Evolutionary conservation across 192 early-diverging fungal species (phyloP).

Genomic region (Linnemannia elongata): DNA sequence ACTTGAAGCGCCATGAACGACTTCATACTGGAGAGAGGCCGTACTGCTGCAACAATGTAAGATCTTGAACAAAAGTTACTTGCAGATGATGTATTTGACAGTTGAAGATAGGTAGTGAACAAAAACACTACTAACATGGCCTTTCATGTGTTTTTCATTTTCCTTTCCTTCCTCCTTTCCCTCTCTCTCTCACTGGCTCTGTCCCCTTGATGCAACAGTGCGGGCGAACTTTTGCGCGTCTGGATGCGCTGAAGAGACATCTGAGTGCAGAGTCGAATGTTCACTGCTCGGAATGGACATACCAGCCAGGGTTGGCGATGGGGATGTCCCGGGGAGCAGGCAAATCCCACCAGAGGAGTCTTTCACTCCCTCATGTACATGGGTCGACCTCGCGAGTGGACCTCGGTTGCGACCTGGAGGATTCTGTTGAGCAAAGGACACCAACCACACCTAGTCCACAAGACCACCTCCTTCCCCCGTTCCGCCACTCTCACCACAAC

Average conservation of each 20-base stretch:
- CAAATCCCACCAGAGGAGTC: conserved; percentile 14
- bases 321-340: neutral
- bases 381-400: neutral
- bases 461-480: conserved; percentile 11
- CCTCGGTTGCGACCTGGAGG: neutral
- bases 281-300: conserved; percentile 50
- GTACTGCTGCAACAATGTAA: conserved; percentile 60
- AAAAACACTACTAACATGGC: neutral
- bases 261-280: conserved; percentile 62
- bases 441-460: conserved; percentile 24
- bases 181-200: neutral
- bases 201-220: conserved; percentile 21
- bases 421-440: conserved; percentile 15
- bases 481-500: conserved; percentile 12
- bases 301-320: conserved; percentile 26
- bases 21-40: conserved; percentile 71
- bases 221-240: conserved; percentile 65
- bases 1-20: conserved; percentile 67
- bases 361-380: conserved; percentile 38
- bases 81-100: neutral
- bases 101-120: neutral
- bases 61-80: neutral
- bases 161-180: neutral
- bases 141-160: neutral
- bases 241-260: conserved; percentile 70